Conservation (phyloP, 2,329 filamentous ascomycete species). For the Xylaria sp. region DNA sequence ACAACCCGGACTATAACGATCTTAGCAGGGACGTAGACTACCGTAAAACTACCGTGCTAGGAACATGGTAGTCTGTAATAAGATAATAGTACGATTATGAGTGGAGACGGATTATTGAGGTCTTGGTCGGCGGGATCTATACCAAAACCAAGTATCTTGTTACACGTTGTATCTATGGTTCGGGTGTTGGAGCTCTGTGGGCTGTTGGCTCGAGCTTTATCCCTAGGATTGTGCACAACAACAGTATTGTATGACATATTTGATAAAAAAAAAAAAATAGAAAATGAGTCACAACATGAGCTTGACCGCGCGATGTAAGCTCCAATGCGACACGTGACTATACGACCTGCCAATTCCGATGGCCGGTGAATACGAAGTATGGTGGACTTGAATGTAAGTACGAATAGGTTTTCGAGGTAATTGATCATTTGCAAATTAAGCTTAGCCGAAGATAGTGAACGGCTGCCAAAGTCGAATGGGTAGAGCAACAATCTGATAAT, state of each 20-base stretch:
- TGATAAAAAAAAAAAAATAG: too few species aligned
- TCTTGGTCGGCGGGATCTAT: not conserved
- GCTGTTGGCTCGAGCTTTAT: conserved; percentile 15
- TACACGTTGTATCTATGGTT: too few species aligned
- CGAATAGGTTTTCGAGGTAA: not conserved
- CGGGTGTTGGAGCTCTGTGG: too few species aligned
- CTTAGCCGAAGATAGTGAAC: not conserved
- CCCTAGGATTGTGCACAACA: not conserved
- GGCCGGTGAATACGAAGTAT: not conserved
- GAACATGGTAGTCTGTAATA: conserved; percentile 12
- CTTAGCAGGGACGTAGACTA: not conserved
- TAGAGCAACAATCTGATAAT: conserved; percentile 31
- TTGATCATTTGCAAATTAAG: not conserved
- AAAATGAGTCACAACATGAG: conserved; percentile 10
- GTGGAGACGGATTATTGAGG: conserved; percentile 8
- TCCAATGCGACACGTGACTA: conserved; percentile 22
- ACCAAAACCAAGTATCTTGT: conserved; percentile 1
- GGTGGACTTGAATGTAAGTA: not conserved
- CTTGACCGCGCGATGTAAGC: not conserved
- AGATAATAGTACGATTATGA: conserved; percentile 7
- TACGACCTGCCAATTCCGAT: not conserved
- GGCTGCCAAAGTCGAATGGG: not conserved
- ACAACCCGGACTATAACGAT: conserved; percentile 16
- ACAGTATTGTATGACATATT: not conserved
- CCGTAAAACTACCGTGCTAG: conserved; percentile 8